Conservation (phyloP, 1,284 basidiomycete species). For the Puccinia novopanici region DNA sequence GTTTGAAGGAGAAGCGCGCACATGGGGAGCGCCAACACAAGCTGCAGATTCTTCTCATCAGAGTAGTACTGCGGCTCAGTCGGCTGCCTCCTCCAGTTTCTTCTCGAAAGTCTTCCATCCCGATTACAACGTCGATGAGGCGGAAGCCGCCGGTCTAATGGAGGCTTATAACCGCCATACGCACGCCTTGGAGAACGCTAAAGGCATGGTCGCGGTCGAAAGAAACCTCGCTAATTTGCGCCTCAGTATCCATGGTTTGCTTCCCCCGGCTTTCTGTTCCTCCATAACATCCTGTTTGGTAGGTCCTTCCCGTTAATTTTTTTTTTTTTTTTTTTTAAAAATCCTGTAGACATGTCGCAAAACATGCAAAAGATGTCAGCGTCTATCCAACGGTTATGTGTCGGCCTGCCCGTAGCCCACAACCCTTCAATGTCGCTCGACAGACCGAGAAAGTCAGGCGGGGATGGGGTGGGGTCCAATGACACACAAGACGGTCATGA, state of each 20-base stretch:
- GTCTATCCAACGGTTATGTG: slow-evolving; percentile 11
- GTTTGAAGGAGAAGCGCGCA: slow-evolving; percentile 22
- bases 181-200: slow-evolving; percentile 16
- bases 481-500: background rate
- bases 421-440: background rate
- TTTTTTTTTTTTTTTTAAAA: background rate
- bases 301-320: background rate
- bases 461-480: background rate
- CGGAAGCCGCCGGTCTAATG: background rate
- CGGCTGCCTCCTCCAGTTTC: slow-evolving; percentile 8
- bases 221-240: slow-evolving; percentile 23
- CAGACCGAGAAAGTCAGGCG: background rate
- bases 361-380: slow-evolving; percentile 28
- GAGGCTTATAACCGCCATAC: slow-evolving; percentile 27
- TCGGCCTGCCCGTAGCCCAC: slow-evolving; percentile 22
- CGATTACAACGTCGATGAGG: slow-evolving; percentile 46
- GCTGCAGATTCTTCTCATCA: background rate
- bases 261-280: background rate
- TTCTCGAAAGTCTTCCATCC: slow-evolving; percentile 49
- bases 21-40: slow-evolving; percentile 8
- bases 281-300: background rate
- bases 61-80: background rate
- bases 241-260: slow-evolving; percentile 34
- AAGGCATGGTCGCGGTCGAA: slow-evolving; percentile 20
- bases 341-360: slow-evolving; percentile 6